Conservation (phyloP, 164 flowering plant genomes). For the Macadamia tetraphylla region DNA sequence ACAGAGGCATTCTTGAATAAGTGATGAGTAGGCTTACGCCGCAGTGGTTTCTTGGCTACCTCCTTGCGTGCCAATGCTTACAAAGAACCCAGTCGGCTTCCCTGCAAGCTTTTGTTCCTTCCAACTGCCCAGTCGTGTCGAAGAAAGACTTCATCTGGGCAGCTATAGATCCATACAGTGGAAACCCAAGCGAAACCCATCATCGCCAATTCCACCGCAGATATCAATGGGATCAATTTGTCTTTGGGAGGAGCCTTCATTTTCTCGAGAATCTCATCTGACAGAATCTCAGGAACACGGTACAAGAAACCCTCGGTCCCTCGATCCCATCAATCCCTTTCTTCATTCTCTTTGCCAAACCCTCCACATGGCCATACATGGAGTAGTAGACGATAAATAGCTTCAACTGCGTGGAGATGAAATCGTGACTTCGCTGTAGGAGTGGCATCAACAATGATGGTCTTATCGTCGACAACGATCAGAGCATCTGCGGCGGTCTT, state of each 20-base stretch:
- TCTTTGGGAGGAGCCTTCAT: slow-evolving; percentile 56
- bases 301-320: slow-evolving; percentile 51
- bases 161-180: slow-evolving; percentile 67
- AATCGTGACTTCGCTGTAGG: slow-evolving; percentile 6
- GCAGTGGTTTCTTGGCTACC: slow-evolving; percentile 85
- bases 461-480: slow-evolving; percentile 11
- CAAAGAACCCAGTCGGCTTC: slow-evolving; percentile 46
- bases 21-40: slow-evolving; percentile 28
- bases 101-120: no score
- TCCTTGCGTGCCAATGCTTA: slow-evolving; percentile 73
- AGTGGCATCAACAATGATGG: slow-evolving; percentile 2
- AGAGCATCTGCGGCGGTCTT: slow-evolving; percentile 4
- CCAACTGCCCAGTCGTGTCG: slow-evolving; percentile 51
- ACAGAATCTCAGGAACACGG: slow-evolving; percentile 59
- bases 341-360: slow-evolving; percentile 27
- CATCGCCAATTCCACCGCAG: slow-evolving; percentile 45
- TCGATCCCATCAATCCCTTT: slow-evolving; percentile 40
- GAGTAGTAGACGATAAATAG: slow-evolving; percentile 64
- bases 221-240: slow-evolving; percentile 40
- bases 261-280: slow-evolving; percentile 37
- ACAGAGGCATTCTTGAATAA: no score
- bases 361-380: slow-evolving; percentile 67
- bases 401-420: slow-evolving; percentile 28
- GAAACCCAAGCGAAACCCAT: slow-evolving; percentile 71
- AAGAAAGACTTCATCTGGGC: slow-evolving; percentile 75